Percentiles rank a stretch among this genome's conserved stretches.
Conservation (phyloP, 2,329 filamentous ascomycete genomes). For the Cordyceps militaris region DNA sequence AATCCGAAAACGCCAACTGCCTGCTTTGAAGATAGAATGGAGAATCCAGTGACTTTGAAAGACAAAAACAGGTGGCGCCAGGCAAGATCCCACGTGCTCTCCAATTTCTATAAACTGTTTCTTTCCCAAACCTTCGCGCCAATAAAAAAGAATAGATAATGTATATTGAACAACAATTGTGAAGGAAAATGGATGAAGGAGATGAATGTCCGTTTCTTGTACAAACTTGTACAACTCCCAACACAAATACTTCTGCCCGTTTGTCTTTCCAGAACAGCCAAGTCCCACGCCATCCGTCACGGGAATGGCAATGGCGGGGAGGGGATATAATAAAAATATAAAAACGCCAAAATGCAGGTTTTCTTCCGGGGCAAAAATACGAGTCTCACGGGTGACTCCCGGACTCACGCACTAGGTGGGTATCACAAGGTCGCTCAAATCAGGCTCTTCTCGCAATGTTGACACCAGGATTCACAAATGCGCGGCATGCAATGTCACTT, state of each 20-base stretch:
- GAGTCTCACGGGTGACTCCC: neutral
- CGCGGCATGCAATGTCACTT: constrained; percentile 57
- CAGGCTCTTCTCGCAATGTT: constrained; percentile 33
- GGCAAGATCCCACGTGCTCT: neutral
- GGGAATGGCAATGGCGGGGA: neutral
- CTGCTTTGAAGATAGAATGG: neutral
- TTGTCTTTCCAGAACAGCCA: neutral
- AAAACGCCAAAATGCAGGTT: constrained; percentile 7
- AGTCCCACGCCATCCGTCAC: neutral
- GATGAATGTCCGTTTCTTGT: neutral
- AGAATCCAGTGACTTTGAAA: neutral
- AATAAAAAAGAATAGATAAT: neutral
- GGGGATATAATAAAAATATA: constrained; percentile 8
- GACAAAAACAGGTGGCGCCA: neutral
- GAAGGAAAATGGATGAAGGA: neutral
- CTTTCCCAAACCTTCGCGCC: neutral
- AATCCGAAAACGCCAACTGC: neutral
- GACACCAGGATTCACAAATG: constrained; percentile 48
- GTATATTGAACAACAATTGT: neutral
- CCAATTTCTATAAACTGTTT: neutral
- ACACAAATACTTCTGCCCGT: neutral
- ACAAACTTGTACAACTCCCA: neutral
- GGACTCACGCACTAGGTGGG: neutral
- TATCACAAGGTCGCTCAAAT: neutral
- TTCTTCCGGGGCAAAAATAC: neutral